Percentiles rank a stretch among this genome's conserved stretches.
phyloP scores from a whole-genome alignment of 352 stramenopile genomes.

The Pythium aristosporum region DNA sequence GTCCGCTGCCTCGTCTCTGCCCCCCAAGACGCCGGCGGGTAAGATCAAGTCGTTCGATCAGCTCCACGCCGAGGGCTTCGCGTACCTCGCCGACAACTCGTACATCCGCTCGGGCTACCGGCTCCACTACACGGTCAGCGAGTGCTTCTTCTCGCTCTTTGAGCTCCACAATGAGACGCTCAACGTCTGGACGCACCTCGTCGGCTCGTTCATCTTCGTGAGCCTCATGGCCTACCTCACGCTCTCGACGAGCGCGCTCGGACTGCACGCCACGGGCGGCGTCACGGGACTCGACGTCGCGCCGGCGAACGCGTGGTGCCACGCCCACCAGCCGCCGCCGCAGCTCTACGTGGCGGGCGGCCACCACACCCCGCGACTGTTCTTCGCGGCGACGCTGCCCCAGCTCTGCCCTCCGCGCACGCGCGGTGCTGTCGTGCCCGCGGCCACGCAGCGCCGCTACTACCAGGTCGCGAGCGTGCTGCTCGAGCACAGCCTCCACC shows the following conservation, averaged over 20 bases:
- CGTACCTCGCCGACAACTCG: slow-evolving; percentile 83
- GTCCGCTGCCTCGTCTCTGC: not conserved
- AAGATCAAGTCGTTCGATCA: slow-evolving; percentile 74
- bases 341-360: slow-evolving; percentile 42
- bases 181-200: slow-evolving; percentile 88
- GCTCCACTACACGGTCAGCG: slow-evolving; percentile 74
- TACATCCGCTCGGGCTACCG: slow-evolving; percentile 87
- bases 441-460: slow-evolving; percentile 46
- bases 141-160: slow-evolving; percentile 82
- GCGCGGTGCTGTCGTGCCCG: slow-evolving; percentile 24
- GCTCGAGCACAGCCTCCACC: slow-evolving; percentile 83
- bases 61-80: slow-evolving; percentile 76
- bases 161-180: slow-evolving; percentile 89
- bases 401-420: slow-evolving; percentile 40
- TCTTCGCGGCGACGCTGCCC: slow-evolving; percentile 41
- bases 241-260: slow-evolving; percentile 51
- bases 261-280: slow-evolving; percentile 7
- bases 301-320: slow-evolving; percentile 25
- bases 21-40: slow-evolving; percentile 3
- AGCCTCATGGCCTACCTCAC: slow-evolving; percentile 74
- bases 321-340: slow-evolving; percentile 3
- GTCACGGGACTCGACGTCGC: slow-evolving; percentile 27
- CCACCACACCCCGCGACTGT: slow-evolving; percentile 48
- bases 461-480: slow-evolving; percentile 79
- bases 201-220: slow-evolving; percentile 84